Percentiles rank a stretch among this genome's conserved stretches.
phyloP scores from a whole-genome alignment of 805 yeast genomes.

The Saturnispora quitensis region DNA sequence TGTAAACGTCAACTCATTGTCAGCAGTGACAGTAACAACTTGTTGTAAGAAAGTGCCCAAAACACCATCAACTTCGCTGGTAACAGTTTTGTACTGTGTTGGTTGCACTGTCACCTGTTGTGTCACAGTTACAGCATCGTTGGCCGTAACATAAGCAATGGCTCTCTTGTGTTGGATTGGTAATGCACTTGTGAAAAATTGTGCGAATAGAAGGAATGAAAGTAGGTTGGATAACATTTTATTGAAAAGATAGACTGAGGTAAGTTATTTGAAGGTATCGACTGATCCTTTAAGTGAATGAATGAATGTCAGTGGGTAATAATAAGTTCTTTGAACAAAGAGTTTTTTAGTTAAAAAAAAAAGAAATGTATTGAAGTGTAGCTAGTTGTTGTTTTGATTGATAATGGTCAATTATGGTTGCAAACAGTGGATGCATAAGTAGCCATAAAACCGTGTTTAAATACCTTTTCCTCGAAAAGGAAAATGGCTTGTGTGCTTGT shows the following conservation, averaged over 20 bases:
- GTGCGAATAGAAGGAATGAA: not conserved
- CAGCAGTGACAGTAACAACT: constrained; percentile 21
- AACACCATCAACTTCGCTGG: constrained; percentile 15
- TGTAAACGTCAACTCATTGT: not conserved
- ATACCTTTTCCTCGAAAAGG: not conserved
- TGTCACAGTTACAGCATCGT: constrained; percentile 21
- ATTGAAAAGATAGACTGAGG: constrained; percentile 6
- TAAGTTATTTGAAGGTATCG: constrained; percentile 6
- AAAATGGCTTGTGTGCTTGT: not conserved
- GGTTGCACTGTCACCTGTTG: constrained; percentile 14
- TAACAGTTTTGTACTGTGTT: constrained; percentile 14
- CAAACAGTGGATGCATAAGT: not conserved
- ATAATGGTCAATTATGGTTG: too few relatives aligned
- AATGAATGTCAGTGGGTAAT: not conserved
- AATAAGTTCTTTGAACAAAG: not conserved
- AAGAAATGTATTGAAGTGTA: not conserved
- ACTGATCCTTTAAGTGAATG: not conserved
- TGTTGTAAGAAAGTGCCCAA: constrained; percentile 16
- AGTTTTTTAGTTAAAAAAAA: not conserved
- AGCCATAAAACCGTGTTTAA: not conserved
- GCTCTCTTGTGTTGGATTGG: constrained; percentile 19
- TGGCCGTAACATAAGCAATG: constrained; percentile 4
- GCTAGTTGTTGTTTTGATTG: not conserved
- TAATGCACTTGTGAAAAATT: constrained; percentile 1
- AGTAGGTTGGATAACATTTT: not conserved